Conservation (phyloP, 2,329 filamentous ascomycete genomes). For the Fusarium protoensiforme region DNA sequence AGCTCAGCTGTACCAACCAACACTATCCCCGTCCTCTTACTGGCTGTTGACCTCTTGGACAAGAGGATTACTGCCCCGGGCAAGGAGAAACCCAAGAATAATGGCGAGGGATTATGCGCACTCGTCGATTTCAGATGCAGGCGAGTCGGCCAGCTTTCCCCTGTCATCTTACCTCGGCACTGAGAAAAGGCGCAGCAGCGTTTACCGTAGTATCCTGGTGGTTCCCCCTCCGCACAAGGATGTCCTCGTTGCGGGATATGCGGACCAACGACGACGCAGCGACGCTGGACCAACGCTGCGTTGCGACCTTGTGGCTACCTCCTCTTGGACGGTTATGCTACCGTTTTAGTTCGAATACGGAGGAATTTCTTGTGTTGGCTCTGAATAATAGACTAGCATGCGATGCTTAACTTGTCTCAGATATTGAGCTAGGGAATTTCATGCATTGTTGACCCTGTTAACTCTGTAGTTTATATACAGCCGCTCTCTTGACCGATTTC, state of each 20-base stretch:
- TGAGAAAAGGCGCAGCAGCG: background rate
- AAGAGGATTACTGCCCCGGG: background rate
- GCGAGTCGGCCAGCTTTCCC: background rate
- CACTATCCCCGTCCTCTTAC: background rate
- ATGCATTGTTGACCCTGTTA: background rate
- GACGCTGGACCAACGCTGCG: background rate
- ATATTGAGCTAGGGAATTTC: background rate
- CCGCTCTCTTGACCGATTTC: background rate
- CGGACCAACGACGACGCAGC: background rate
- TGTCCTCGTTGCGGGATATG: constrained; percentile 3
- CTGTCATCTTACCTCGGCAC: background rate
- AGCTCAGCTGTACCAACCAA: background rate
- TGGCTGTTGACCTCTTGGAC: background rate
- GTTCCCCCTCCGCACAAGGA: background rate
- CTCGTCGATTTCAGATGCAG: background rate
- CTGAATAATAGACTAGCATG: background rate
- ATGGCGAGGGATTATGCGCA: background rate
- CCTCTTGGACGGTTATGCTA: background rate
- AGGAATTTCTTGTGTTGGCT: background rate
- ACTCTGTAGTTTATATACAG: background rate
- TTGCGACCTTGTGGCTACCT: background rate
- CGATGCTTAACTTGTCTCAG: background rate
- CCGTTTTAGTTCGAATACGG: background rate
- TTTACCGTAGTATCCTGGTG: background rate
- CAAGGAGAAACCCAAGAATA: background rate